Evolutionary conservation across 257 asterid genomes (phyloP), one percentile per base, ranked within the genome.

Genomic region (Nemophila menziesii): DNA sequence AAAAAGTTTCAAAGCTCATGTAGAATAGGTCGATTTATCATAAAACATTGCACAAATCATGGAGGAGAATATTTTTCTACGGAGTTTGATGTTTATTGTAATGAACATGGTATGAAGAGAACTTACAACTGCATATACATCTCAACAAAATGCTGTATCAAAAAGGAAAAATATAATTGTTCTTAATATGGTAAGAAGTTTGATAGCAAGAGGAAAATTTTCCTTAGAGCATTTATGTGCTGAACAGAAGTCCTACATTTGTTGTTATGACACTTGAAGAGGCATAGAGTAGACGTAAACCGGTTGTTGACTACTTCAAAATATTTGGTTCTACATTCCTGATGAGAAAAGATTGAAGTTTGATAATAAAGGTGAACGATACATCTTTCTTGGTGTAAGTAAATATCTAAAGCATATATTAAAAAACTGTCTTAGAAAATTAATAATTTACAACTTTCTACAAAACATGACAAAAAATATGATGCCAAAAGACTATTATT

Each of bases 131-230:
- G 18, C 17, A 0, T 38, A 22, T 50, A 20, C 46, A 38, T 38
- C 56, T 0, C 46, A 38, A 4, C 10, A 21, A 5, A 22, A 50
- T 38, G 22, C 11, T 6, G 11, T 49, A 8, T 18, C 34, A 0
- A 7, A 37, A 19, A 49, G 44, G 20, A 49, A 49, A 20, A 49
- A 33, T 11, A 49, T 5, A 48, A 48, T 34, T 19, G 36, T 49
- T 24, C 44, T 49, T 29, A 49, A 49, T 14, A 49, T 20, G 33
- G 19, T 43, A 19, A 2, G 33, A 5, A 43, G 19, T 18, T 21
- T 43, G 12, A 0, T 43, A 5, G 43, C 34, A 17, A 1, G 14
- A 20, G 20, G 44, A 8, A 49, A 12, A 11, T 2, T 17, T 19
- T 21, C 33, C 19, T 19, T 49, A 13, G 54, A 49, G 27, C 17